Conservation (phyloP, 2,329 filamentous ascomycete species). For the Penicillium occitanis region DNA sequence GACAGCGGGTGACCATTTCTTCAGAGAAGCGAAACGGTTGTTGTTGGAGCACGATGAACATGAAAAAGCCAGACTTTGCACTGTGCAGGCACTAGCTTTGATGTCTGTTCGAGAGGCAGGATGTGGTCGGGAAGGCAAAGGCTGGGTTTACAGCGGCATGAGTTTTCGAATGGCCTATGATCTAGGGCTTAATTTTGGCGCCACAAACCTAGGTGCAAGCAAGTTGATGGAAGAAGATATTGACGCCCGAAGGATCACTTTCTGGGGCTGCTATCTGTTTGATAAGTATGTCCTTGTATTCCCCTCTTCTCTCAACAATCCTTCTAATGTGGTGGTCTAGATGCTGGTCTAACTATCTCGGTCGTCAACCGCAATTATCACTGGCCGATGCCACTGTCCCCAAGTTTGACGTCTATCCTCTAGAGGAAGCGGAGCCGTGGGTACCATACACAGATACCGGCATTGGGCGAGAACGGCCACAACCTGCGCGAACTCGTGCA, state of each 20-base stretch:
- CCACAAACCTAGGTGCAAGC: slow-evolving; percentile 62
- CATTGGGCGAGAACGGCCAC: slow-evolving; percentile 67
- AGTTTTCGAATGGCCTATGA: slow-evolving; percentile 97
- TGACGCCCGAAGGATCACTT: slow-evolving; percentile 86
- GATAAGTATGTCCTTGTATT: slow-evolving; percentile 64
- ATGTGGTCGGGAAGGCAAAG: slow-evolving; percentile 88
- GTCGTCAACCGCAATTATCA: slow-evolving; percentile 82
- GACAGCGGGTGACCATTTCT: slow-evolving; percentile 94
- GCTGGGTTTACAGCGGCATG: slow-evolving; percentile 98
- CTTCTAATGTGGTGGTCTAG: slow-evolving; percentile 34
- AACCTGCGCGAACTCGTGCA: slow-evolving; percentile 79
- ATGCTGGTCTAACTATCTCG: slow-evolving; percentile 96
- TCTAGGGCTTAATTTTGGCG: slow-evolving; percentile 84
- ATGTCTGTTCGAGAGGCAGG: slow-evolving; percentile 97
- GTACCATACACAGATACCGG: slow-evolving; percentile 84
- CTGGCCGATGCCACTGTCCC: slow-evolving; percentile 77
- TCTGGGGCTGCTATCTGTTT: slow-evolving; percentile 98
- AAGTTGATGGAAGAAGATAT: slow-evolving; percentile 77
- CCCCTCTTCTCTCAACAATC: background rate
- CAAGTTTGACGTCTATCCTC: slow-evolving; percentile 86
- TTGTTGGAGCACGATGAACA: slow-evolving; percentile 92
- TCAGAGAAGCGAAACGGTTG: slow-evolving; percentile 85
- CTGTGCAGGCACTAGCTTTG: slow-evolving; percentile 86
- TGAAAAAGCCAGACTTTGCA: slow-evolving; percentile 81
- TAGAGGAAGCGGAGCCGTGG: slow-evolving; percentile 84